Conservation (phyloP, 2,329 filamentous ascomycete species). For the Cylindrodendrum hubeiense region DNA sequence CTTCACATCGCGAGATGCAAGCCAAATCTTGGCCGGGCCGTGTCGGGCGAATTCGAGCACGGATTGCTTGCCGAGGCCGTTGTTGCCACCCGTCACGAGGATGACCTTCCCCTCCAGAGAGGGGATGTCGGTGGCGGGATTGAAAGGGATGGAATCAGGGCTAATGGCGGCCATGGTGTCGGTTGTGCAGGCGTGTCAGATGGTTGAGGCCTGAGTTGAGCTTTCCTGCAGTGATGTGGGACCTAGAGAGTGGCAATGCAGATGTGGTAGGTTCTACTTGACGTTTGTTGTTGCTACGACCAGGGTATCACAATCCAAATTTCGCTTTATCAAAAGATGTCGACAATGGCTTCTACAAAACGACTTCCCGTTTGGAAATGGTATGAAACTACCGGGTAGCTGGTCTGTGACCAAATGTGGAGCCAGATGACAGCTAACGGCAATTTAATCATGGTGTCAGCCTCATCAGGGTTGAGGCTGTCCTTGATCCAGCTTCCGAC, state of each 20-base stretch:
- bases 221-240: background rate
- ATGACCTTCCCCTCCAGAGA: conserved; percentile 83
- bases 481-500: background rate
- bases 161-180: background rate
- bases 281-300: background rate
- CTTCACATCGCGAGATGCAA: conserved; percentile 50
- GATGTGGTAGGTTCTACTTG: background rate
- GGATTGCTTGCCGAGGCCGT: conserved; percentile 60
- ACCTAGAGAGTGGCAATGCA: background rate
- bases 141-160: conserved; percentile 16
- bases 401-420: background rate
- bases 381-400: background rate
- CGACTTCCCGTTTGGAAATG: background rate
- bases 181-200: background rate
- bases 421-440: background rate
- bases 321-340: background rate
- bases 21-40: conserved; percentile 21
- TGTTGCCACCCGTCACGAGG: conserved; percentile 87
- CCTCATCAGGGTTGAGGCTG: background rate
- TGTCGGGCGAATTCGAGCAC: conserved; percentile 25
- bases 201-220: background rate
- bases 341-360: background rate
- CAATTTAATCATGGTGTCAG: background rate
- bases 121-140: conserved; percentile 52
- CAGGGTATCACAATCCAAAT: background rate